Conservation (phyloP, 352 stramenopile genomes). For the Phytophthora kernoviae region DNA sequence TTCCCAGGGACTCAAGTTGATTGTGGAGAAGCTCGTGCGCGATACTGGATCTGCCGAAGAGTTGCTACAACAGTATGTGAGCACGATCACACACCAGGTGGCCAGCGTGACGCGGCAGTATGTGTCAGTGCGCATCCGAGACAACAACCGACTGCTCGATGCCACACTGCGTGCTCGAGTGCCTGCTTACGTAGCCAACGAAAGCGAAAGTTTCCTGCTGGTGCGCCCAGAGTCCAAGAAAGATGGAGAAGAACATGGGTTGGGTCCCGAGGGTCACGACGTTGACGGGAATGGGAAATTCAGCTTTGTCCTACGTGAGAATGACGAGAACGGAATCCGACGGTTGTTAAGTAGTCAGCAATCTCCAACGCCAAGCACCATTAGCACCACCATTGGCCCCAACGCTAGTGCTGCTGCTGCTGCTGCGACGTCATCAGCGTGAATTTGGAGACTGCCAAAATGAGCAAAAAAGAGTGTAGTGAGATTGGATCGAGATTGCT, state of each 20-base stretch:
- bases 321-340: constrained; percentile 45
- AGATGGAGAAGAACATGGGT: constrained; percentile 11
- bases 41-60: constrained; percentile 71
- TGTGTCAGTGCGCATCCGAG: constrained; percentile 77
- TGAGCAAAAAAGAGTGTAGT: background rate
- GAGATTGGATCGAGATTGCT: background rate
- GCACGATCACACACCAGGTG: constrained; percentile 85
- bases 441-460: background rate
- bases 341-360: constrained; percentile 26
- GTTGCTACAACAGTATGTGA: constrained; percentile 83
- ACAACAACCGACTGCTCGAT: constrained; percentile 84
- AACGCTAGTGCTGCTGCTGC: constrained; percentile 40
- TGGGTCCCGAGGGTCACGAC: constrained; percentile 17
- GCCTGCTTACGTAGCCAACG: constrained; percentile 68
- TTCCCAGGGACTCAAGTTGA: constrained; percentile 64
- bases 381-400: constrained; percentile 29
- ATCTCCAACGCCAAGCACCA: constrained; percentile 17
- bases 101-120: constrained; percentile 83
- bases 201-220: constrained; percentile 71
- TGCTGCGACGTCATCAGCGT: constrained; percentile 22
- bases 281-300: constrained; percentile 6
- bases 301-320: constrained; percentile 46
- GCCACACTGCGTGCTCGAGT: constrained; percentile 73
- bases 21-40: constrained; percentile 80
- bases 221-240: constrained; percentile 60